Evolutionary conservation across 768 basidiomycete species (phyloP).

Genomic region (Asterophora lycoperdoides): DNA sequence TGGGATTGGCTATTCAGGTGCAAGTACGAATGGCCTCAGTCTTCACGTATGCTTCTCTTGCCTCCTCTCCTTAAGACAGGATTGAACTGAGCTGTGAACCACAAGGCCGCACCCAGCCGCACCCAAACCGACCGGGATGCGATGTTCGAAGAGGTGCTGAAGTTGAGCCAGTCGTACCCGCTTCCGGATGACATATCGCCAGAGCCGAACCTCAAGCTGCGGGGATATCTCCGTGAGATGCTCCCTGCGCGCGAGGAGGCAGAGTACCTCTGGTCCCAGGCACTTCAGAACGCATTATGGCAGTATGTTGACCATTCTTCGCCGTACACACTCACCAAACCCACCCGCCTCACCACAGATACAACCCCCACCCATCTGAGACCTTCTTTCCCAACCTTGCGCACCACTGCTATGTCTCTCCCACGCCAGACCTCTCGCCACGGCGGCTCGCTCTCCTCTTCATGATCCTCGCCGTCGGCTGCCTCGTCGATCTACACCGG

Average conservation of each 20-base stretch:
- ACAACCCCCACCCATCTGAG: slow-evolving; percentile 62
- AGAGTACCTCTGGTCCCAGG: slow-evolving; percentile 59
- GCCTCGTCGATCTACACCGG: slow-evolving; percentile 55
- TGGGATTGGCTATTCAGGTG: not conserved
- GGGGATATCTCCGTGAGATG: slow-evolving; percentile 51
- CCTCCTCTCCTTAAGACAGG: too few species aligned
- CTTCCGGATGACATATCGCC: slow-evolving; percentile 41
- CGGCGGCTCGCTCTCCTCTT: slow-evolving; percentile 61
- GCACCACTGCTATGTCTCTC: slow-evolving; percentile 58
- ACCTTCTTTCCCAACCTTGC: slow-evolving; percentile 63
- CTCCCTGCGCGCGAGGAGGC: slow-evolving; percentile 56
- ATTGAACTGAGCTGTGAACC: too few species aligned
- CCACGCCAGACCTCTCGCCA: slow-evolving; percentile 50
- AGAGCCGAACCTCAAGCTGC: slow-evolving; percentile 48
- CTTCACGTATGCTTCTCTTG: slow-evolving; percentile 3
- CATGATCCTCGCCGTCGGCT: slow-evolving; percentile 69
- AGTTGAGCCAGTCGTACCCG: slow-evolving; percentile 58
- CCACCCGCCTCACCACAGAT: slow-evolving; percentile 31
- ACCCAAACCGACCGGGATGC: slow-evolving; percentile 16
- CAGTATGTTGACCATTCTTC: slow-evolving; percentile 39
- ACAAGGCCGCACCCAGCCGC: too few species aligned
- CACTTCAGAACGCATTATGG: slow-evolving; percentile 62
- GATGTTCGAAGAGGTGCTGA: slow-evolving; percentile 39
- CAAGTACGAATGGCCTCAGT: not conserved
- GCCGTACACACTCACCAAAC: not conserved